Evolutionary conservation across 495 filamentous ascomycete genomes (phyloP).

Genomic region (Xylaria palmicola): DNA sequence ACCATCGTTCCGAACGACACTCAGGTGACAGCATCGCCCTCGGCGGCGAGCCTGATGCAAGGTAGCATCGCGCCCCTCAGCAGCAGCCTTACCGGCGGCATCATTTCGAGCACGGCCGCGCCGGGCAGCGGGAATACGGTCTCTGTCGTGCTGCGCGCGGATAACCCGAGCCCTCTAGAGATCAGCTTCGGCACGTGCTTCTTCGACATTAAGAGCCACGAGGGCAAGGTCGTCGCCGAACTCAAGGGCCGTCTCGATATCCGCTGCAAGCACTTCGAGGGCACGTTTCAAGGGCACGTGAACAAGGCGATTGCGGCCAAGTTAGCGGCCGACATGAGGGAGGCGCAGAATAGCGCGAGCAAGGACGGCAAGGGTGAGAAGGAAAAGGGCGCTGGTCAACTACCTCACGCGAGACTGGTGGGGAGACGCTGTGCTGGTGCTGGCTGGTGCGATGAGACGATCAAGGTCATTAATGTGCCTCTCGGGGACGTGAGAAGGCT

Average conservation of each 20-base stretch:
- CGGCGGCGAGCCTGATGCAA: background rate
- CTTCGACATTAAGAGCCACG: constrained; percentile 26
- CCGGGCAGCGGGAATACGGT: background rate
- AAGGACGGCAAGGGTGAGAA: background rate
- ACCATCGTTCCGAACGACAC: background rate
- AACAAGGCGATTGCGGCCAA: constrained; percentile 6
- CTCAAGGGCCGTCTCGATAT: constrained; percentile 31
- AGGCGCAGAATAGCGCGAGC: background rate
- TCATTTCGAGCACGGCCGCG: background rate
- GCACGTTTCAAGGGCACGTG: constrained; percentile 16
- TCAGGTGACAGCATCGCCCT: background rate
- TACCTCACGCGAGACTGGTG: constrained; percentile 14
- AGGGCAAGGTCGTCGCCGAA: constrained; percentile 22
- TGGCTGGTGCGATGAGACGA: constrained; percentile 29
- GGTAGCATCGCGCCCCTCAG: background rate
- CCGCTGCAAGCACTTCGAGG: constrained; percentile 11
- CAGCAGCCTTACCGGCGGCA: background rate
- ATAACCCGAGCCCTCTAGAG: constrained; percentile 32
- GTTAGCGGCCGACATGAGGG: constrained; percentile 9
- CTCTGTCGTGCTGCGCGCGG: constrained; percentile 17
- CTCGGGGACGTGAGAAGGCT: constrained; percentile 12
- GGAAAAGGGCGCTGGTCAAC: background rate
- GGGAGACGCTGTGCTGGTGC: constrained; percentile 22
- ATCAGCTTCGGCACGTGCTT: constrained; percentile 31
- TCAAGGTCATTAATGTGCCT: constrained; percentile 27